These are phyloP conservation scores for Alternaria viburni DNA, from an alignment of 2,329 filamentous ascomycete species.

Conservation along the genomic window DNA sequence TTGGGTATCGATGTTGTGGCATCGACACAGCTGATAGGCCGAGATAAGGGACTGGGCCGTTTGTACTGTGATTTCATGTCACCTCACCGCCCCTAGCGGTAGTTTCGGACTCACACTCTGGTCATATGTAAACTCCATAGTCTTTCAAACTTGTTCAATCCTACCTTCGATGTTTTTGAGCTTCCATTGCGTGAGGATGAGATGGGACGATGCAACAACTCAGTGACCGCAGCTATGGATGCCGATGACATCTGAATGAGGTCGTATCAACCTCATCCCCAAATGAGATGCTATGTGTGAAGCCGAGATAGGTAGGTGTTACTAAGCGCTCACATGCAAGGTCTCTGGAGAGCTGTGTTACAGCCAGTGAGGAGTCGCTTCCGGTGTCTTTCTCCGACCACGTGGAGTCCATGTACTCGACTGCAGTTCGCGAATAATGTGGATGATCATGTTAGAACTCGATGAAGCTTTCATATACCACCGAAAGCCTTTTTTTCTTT, in stretches of 20 bases:
- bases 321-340: neutral
- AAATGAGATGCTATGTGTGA: neutral
- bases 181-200: neutral
- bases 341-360: neutral
- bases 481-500: fast-evolving
- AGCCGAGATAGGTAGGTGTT: neutral
- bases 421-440: neutral
- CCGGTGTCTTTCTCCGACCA: neutral
- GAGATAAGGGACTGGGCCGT: neutral
- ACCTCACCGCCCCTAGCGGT: neutral
- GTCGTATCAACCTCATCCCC: no score
- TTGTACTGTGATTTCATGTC: neutral
- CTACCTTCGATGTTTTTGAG: neutral
- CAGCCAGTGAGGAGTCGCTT: neutral
- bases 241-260: neutral
- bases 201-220: neutral
- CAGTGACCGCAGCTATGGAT: neutral
- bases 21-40: neutral
- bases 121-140: neutral
- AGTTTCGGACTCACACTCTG: neutral
- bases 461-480: fast-evolving
- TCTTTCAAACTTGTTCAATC: neutral
- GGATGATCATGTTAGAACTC: neutral
- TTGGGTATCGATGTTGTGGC: neutral
- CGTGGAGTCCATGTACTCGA: neutral